Base-by-base conservation (phyloP, 495 filamentous ascomycete genomes). In the Xylaria intraflava region DNA sequence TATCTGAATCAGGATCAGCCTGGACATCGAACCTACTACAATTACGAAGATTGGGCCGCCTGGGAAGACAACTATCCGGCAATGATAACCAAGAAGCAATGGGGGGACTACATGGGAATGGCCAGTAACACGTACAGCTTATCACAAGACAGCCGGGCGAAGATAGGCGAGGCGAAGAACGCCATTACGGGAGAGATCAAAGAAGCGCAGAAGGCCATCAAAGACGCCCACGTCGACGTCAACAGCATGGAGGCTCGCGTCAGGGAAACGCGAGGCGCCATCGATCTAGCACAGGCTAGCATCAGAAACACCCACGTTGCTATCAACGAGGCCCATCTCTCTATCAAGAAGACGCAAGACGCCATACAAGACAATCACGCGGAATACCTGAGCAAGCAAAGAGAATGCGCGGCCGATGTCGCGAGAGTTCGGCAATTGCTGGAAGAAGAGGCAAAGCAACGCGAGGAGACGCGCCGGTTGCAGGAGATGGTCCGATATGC, bases 391-490 rank as follows among this genome's bases (percentile, higher is more conserved):
- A 48, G 16, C 38, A 61, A 61, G 51, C 63, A 60, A 23, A 56
- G 56, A 27, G 46, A 31, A 30, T 66, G 63, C 30, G 56, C 51
- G 5, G 63, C 61, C 20, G 61, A 64, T 27, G 57, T 66, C 27
- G 59, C 33, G 26, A 53, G 46, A 20, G 53, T 66, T 12, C 53
- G 61, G 6, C 39, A 51, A 9, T 33, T 61, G 20, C 23, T 66
- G 12, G 61, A 66, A 33, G 61, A 61, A 2, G 63, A 66, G 10
- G 63, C 56, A 24, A 56, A 47, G 11, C 53, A 51, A 43, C 50
- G 61, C 33, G 61, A 66, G 24, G 58, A 61, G 39, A 33, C 56
- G 30, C 58, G 44, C 1, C 58, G 53, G 20, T 35, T 46, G 39
- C 55, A 59, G 14, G 55, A 61, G 20, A 53, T 53, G 47, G 56